Evolutionary conservation across 345 rosid species (phyloP), one percentile per base, ranked within the genome.

Genomic region (Eutrema japonicum): DNA sequence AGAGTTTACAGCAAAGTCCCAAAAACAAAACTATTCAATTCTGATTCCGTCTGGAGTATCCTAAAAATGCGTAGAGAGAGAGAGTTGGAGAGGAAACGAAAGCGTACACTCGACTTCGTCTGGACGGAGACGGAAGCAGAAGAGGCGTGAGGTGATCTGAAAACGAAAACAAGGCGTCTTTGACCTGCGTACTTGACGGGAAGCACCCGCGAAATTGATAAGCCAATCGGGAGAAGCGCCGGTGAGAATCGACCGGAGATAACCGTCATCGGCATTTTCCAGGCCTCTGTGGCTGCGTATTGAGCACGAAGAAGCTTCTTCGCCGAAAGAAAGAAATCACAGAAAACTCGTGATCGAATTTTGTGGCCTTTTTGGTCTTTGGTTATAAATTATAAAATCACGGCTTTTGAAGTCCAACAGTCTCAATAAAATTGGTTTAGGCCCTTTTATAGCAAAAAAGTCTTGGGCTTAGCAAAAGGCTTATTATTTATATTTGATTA

Each of bases 111-210:
- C 29, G 84, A 81, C n/a, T 77, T 71, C 66, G 84, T 62, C 67
- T 84, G 89, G 14, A 84, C 65, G 62, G 85, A 64, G 80, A 80
- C 47, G 10, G 89, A 49, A 16, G 83, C 78, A 37, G 85, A 77
- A 74, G 88, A 90, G 9, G 85, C 83, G 51, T 2, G 72, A 49
- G 54, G 7, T 71, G 85, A 36, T 78, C 69, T 77, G 27, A 70
- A 29, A 47, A 46, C 27, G 52, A 51, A 38, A 9, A 48, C 59
- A 22, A 43, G 8, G 42, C 54, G 18, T 71, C 51, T 58, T 6
- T 13, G 68, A 58, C 56, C 45, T 4, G 45, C n/a, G 9, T 33
- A 60, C 8, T 53, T 67, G 61, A 70, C 27, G 57, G 61, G 42
- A 54, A 36, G 26, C 4, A 66, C 22, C 35, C 77, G 75, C 5